These are phyloP conservation scores for Chalara sp. DNA, from an alignment of 2,329 filamentous ascomycete species.

Conservation along the genomic window DNA sequence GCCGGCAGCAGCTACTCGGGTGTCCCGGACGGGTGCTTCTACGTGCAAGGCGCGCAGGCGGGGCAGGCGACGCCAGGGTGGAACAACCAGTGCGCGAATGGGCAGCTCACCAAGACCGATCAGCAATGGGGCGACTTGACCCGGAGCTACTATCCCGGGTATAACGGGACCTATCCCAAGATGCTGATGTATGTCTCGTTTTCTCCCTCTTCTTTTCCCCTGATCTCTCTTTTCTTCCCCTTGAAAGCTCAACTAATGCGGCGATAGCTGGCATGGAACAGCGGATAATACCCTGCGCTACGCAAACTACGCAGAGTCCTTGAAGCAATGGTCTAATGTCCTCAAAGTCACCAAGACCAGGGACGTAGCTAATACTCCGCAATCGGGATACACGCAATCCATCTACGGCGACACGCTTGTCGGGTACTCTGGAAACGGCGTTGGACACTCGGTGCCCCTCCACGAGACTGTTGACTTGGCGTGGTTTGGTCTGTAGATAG, in stretches of 20 bases:
- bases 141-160: slow-evolving; percentile 31
- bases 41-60: slow-evolving; percentile 32
- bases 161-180: slow-evolving; percentile 32
- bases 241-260: not conserved
- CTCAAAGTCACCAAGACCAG: slow-evolving; percentile 23
- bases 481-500: slow-evolving; percentile 5
- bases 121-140: slow-evolving; percentile 43
- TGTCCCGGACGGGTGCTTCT: slow-evolving; percentile 37
- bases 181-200: slow-evolving; percentile 25
- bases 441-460: slow-evolving; percentile 27
- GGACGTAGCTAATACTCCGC: slow-evolving; percentile 24
- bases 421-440: slow-evolving; percentile 23
- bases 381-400: slow-evolving; percentile 25
- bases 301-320: slow-evolving; percentile 33
- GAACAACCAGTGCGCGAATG: slow-evolving; percentile 44
- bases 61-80: slow-evolving; percentile 37
- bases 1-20: slow-evolving; percentile 38
- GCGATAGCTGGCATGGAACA: slow-evolving; percentile 30
- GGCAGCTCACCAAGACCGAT: slow-evolving; percentile 24
- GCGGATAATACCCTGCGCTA: slow-evolving; percentile 32
- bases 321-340: slow-evolving; percentile 42
- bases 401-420: slow-evolving; percentile 29
- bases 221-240: slow-evolving; percentile 3
- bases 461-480: slow-evolving; percentile 21
- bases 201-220: not conserved